Evolutionary conservation across 2,329 filamentous ascomycete genomes (phyloP).

Genomic region (Fonsecaea multimorphosa): DNA sequence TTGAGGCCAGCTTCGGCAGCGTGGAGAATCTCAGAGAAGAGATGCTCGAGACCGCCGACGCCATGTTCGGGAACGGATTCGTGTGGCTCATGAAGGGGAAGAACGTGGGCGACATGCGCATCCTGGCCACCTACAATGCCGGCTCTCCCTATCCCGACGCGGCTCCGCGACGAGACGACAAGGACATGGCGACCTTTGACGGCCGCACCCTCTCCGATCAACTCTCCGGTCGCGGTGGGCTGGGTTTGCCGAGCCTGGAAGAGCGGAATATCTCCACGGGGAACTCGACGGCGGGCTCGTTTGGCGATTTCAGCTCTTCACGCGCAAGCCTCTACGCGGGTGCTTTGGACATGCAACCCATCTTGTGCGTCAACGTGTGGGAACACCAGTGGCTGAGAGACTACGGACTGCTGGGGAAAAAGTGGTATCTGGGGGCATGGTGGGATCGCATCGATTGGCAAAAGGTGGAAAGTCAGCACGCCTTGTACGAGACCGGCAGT

Average conservation of each 20-base stretch:
- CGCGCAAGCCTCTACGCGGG: constrained; percentile 27
- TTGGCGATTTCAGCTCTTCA: constrained; percentile 37
- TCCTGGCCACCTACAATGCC: constrained; percentile 89
- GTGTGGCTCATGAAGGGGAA: constrained; percentile 83
- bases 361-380: constrained; percentile 95
- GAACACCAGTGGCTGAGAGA: constrained; percentile 90
- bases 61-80: constrained; percentile 97
- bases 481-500: constrained; percentile 22
- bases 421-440: constrained; percentile 76
- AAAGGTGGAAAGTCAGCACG: constrained; percentile 57
- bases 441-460: constrained; percentile 90
- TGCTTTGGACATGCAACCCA: constrained; percentile 48
- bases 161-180: constrained; percentile 72
- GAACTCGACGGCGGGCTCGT: constrained; percentile 37
- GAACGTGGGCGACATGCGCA: constrained; percentile 59
- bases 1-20: constrained; percentile 77
- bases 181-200: constrained; percentile 54
- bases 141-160: constrained; percentile 86
- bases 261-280: constrained; percentile 19
- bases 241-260: constrained; percentile 13
- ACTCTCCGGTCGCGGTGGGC: constrained; percentile 15
- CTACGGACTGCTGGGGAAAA: constrained; percentile 78
- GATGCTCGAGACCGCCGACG: constrained; percentile 77
- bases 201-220: constrained; percentile 36
- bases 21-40: constrained; percentile 81